A percentile compares a stretch with the other conserved stretches of the same genome.
Evolutionary conservation across 352 stramenopile genomes (phyloP).

Genomic region (Pythium biforme): DNA sequence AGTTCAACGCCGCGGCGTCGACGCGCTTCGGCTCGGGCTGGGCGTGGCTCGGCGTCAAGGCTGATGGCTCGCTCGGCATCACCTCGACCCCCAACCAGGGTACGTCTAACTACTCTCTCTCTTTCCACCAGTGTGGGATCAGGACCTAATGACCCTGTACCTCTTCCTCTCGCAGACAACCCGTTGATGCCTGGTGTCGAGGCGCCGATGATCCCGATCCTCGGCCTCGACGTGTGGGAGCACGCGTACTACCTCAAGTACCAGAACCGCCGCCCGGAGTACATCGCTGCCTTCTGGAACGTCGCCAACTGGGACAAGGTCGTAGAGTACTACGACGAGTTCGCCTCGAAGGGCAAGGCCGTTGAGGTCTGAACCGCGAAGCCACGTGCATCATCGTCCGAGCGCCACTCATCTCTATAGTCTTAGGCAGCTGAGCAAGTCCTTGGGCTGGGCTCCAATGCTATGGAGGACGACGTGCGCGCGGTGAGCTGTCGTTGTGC

Average conservation of each 20-base stretch:
- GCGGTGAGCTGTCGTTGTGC: neutral
- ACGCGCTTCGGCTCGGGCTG: constrained; percentile 65
- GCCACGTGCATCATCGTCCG: constrained; percentile 3
- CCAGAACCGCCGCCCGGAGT: constrained; percentile 75
- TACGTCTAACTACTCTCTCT: neutral
- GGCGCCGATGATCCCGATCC: constrained; percentile 64
- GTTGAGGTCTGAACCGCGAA: constrained; percentile 73
- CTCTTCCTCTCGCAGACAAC: constrained; percentile 37
- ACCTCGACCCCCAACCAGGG: constrained; percentile 89
- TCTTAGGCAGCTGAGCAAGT: neutral
- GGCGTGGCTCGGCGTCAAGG: constrained; percentile 46
- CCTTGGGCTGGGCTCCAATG: neutral
- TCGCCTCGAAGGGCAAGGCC: constrained; percentile 80
- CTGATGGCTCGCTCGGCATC: constrained; percentile 76
- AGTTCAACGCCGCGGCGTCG: constrained; percentile 57
- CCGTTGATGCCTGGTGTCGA: constrained; percentile 32
- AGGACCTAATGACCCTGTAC: neutral
- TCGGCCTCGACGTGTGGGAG: constrained; percentile 90
- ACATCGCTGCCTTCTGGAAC: constrained; percentile 55
- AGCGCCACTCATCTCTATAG: constrained; percentile 21
- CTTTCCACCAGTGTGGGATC: neutral
- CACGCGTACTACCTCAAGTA: constrained; percentile 89
- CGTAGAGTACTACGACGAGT: constrained; percentile 55
- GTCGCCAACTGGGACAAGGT: constrained; percentile 46
- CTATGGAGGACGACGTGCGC: neutral